Evolutionary conservation across 2,329 filamentous ascomycete species (phyloP), one percentile per base, ranked within the genome.

Genomic region (Bimuria novae-zelandiae): DNA sequence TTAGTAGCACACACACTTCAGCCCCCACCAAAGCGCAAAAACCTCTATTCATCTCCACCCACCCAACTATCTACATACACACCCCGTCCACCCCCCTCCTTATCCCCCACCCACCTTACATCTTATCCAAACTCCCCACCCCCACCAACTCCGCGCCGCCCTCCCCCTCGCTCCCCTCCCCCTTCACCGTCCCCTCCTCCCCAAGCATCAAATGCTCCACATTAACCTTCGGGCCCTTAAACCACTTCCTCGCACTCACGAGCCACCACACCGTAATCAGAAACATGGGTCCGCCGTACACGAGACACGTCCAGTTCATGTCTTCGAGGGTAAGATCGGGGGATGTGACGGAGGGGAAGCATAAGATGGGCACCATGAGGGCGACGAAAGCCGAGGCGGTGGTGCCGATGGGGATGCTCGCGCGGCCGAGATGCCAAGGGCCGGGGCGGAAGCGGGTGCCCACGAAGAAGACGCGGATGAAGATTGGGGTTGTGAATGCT

Each of bases 251-350:
- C 8, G 86, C 86, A 59, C 82, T 80, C 4, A 89, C 72, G 35
- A 83, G 73, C 78, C 85, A 89, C 84, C 85, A 89, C 12, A 86
- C 70, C 2, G 79, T 73, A 4, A 84, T 77, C 3, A 79, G 66
- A 3, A 84, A 53, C 85, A 88, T 88, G 0, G 84, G 82, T 2
- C 76, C 85, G 4, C 85, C 86, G 70, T 86, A 89, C 7, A 88
- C 85, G 21, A 89, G 74, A 58, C 77, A 82, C 1, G 86, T 88
- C 83, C 86, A 89, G 65, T 89, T 89, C 86, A 89, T 89, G 6
- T 74, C 63, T 14, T 76, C 67, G 1, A 69, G 67, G 69, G 79
- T 78, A 46, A 89, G 67, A 60, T 87, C 75, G 0, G 68, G 71
- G 1, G 84, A 85, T 1, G 77, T 83, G 4, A 79, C 75, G 42